These are phyloP conservation scores for Solanum etuberosum DNA, from an alignment of 257 asterid genomes.

Conservation along the genomic window DNA sequence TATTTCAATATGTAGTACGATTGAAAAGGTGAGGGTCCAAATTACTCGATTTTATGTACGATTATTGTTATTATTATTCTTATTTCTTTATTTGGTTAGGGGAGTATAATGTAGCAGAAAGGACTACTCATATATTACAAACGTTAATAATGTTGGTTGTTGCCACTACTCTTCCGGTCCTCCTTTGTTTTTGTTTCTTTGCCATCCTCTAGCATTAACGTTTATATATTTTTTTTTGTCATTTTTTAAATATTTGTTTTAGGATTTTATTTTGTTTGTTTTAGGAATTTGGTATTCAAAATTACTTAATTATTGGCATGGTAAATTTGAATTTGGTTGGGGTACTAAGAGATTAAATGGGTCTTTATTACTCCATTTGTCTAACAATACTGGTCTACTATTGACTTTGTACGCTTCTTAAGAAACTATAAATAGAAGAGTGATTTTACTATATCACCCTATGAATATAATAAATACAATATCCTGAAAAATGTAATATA, in stretches of 20 bases:
- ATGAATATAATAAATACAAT: too few relatives aligned
- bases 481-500: too few relatives aligned
- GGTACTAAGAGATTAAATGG: not conserved
- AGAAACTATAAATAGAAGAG: too few relatives aligned
- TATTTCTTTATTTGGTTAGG: not conserved
- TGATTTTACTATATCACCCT: too few relatives aligned
- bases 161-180: not conserved
- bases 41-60: not conserved
- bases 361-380: too few relatives aligned
- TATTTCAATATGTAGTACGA: not conserved
- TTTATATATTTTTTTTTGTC: not conserved
- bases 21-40: not conserved
- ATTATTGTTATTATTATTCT: not conserved
- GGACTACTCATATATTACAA: not conserved
- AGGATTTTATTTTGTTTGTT: not conserved
- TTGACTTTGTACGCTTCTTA: too few relatives aligned
- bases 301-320: not conserved
- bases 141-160: not conserved
- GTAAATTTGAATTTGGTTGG: not conserved
- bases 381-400: too few relatives aligned
- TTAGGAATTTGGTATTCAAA: not conserved
- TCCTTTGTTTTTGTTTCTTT: not conserved
- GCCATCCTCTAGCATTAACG: not conserved
- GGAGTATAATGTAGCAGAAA: not conserved
- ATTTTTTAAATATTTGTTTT: not conserved